Percentiles rank a stretch among this genome's conserved stretches.
Conservation (phyloP, 768 basidiomycete genomes). For the Clitopilus hobsonii region DNA sequence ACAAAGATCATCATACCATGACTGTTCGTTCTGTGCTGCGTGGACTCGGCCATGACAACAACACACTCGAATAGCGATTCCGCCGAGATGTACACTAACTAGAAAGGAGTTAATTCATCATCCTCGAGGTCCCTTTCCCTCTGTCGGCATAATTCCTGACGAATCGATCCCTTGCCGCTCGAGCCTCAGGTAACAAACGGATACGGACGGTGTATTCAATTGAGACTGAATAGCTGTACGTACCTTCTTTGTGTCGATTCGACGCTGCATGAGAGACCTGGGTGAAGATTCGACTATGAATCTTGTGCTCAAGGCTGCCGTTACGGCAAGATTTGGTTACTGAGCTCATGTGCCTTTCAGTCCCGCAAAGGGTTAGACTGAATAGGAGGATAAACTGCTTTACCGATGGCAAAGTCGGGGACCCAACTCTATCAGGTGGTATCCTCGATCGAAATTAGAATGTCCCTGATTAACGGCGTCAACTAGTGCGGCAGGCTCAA, state of each 20-base stretch:
- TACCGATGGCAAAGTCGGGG: conserved; percentile 1
- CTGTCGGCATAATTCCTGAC: no score
- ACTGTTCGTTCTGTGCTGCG: no score
- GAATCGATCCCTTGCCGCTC: no score
- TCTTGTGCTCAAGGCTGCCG: no score
- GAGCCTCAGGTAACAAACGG: no score
- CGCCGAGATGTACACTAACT: neutral
- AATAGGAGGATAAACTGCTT: neutral
- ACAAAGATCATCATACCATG: no score
- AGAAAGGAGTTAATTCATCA: neutral
- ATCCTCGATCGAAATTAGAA: conserved; percentile 15
- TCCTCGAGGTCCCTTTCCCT: no score
- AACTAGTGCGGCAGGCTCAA: neutral
- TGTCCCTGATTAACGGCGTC: conserved; percentile 6
- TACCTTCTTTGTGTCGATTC: neutral
- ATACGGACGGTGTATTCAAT: no score
- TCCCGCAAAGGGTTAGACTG: neutral
- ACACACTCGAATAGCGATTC: neutral
- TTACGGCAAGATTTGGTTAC: neutral
- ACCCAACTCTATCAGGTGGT: conserved; percentile 15
- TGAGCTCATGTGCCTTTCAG: neutral
- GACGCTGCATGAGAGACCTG: neutral
- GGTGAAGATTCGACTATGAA: no score
- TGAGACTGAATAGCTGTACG: no score
- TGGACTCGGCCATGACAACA: neutral